Evolutionary conservation across 306 rosid genomes (phyloP), one percentile per base, ranked within the genome.

Genomic region (Vachellia pachyceras): DNA sequence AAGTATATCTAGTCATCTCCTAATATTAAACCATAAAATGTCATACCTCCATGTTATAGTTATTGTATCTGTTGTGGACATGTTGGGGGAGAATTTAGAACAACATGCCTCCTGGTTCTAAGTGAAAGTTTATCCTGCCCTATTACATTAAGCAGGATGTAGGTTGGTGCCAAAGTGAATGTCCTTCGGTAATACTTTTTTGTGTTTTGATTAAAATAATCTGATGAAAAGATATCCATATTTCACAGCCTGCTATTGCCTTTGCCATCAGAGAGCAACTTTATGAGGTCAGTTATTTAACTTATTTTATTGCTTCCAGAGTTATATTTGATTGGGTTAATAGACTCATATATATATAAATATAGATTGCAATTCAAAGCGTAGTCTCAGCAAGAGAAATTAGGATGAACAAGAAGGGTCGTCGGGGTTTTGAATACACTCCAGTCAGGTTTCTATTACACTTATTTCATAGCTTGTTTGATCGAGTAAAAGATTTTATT

Each of bases 331-430:
- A 66, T 50, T 73, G 55, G 4, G 46, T 72, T 76, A 20, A 60
- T 64, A 13, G 23, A 42, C 14, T 66, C 54, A n/a, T 29, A 61
- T 82, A 37, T 66, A 69, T 81, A 46, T 61, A 49, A 78, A 47
- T 84, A 83, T 80, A 95, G 98, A 89, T 90, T 87, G 97, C 93
- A 76, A 85, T 89, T 76, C 99, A 93, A 77, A 96, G 92, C 41
- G 97, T 93, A 79, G 94, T 90, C 79, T 93, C 97, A 18, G 90
- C 90, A 67, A 92, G 97, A 85, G 99, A 93, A 88, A 93, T 90
- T 88, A 90, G 98, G 85, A 65, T 93, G 88, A 94, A 87, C 88
- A 95, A 95, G 89, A 95, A 95, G 87, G 93, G 94, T 29, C 93
- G 97, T 25, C 91, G 96, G 15, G 97, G 92, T 64, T 73, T 61